Evolutionary conservation across 2,329 filamentous ascomycete species (phyloP), one percentile per base, ranked within the genome.

Genomic region (Aureobasidium sp.): DNA sequence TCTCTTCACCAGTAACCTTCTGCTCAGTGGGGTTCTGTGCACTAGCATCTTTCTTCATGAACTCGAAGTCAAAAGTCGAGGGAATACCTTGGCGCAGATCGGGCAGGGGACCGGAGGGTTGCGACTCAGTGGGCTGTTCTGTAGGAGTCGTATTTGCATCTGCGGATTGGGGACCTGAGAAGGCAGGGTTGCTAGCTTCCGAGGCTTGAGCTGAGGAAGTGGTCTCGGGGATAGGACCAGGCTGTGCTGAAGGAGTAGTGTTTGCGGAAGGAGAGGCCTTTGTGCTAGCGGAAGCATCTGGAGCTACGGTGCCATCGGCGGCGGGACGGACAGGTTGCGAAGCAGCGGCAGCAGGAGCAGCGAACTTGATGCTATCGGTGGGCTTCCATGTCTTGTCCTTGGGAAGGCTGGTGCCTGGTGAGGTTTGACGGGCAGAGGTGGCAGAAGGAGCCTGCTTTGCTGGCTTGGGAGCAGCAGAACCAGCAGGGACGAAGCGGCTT

Each of bases 71-170:
- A 61, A 97, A 82, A 0, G 92, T 96, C 1, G 92, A 96, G 0
- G 93, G 93, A 65, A 97, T 96, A 66, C 93, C 93, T 71, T 93
- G 87, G n/a, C 91, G 94, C 48, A 97, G 81, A 72, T 97, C 92
- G 59, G 93, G 93, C 13, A 97, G 84, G 59, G 90, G 87, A 69
- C 87, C 82, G 17, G 71, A 72, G 24, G 68, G 66, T 20, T 56
- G 59, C 52, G 74, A 66, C 47, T 78, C 75, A 55, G 73, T 69
- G 63, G 76, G 67, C 39, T 66, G 47, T 60, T 64, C 67, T 53
- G 69, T 63, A 6, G 61, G 69, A 43, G 73, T 69, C 29, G 72
- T 75, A 64, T 78, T 74, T 26, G 68, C 67, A 41, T 66, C 53
- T 70, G 70, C 69, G 62, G 67, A 70, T 67, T 66, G 72, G 65